These are phyloP conservation scores for Sarocladium kiliense DNA, from an alignment of 2,329 filamentous ascomycete genomes.

Conservation along the genomic window DNA sequence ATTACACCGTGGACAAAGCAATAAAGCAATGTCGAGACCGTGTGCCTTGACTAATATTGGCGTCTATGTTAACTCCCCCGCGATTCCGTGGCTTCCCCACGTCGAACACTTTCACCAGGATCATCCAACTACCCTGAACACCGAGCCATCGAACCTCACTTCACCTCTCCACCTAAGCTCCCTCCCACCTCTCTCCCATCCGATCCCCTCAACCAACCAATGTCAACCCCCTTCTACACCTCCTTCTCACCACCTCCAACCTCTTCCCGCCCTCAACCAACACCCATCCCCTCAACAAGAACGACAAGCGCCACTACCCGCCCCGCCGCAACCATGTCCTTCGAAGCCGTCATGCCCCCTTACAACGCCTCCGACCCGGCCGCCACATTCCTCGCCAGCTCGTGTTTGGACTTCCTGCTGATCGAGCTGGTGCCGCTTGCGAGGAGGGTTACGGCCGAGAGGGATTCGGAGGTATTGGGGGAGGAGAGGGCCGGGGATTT, in stretches of 20 bases:
- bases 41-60: neutral
- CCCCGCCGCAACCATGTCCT: conserved; percentile 52
- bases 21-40: neutral
- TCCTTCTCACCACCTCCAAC: neutral
- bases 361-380: conserved; percentile 69
- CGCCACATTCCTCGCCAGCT: conserved; percentile 72
- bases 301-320: neutral
- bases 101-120: neutral
- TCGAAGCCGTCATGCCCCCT: conserved; percentile 63
- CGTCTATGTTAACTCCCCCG: neutral
- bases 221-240: conserved; percentile 1
- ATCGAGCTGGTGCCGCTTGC: conserved; percentile 96
- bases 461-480: neutral
- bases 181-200: too few species aligned
- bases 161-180: neutral
- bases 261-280: neutral
- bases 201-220: neutral
- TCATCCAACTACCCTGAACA: neutral
- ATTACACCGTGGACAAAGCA: too few species aligned
- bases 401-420: conserved; percentile 87
- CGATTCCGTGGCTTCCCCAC: neutral
- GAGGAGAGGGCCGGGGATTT: neutral
- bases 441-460: conserved; percentile 73
- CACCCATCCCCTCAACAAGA: neutral
- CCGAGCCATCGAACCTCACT: neutral